phyloP scores from a whole-genome alignment of 768 basidiomycete genomes.

The Xerocomellus amylosporus region DNA sequence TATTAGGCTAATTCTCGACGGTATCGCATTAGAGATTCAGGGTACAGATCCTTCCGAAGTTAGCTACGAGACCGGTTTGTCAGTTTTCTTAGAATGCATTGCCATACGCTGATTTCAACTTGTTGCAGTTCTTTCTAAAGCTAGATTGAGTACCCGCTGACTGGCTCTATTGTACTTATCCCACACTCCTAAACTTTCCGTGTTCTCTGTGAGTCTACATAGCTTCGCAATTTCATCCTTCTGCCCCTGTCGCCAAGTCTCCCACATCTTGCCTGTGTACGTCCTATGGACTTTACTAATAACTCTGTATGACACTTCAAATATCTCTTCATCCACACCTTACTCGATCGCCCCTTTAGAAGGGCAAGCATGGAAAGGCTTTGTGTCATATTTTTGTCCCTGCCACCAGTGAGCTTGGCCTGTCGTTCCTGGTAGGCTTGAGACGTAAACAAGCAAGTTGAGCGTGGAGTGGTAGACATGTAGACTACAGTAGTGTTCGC shows the following conservation, averaged over 20 bases:
- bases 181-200: constrained; percentile 1
- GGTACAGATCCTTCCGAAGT: constrained; percentile 77
- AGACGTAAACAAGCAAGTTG: neutral
- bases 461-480: neutral
- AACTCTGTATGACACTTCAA: constrained; percentile 5
- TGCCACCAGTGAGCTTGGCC: neutral
- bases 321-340: neutral
- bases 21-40: constrained; percentile 81
- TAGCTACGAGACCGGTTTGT: constrained; percentile 63
- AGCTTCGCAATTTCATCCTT: neutral
- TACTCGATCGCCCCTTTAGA: neutral
- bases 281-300: constrained; percentile 4
- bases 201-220: constrained; percentile 15
- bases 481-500: neutral
- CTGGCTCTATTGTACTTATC: constrained; percentile 6
- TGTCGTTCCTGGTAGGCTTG: too few species aligned
- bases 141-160: constrained; percentile 11
- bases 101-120: constrained; percentile 4
- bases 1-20: constrained; percentile 69
- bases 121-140: constrained; percentile 20
- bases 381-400: neutral
- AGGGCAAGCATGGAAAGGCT: neutral
- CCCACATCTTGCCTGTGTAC: neutral
- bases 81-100: neutral
- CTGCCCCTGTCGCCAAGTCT: neutral